Evolutionary conservation across 78 protist species (phyloP), one percentile per base, ranked within the genome.

Genomic region (Polysphondylium violaceum): DNA sequence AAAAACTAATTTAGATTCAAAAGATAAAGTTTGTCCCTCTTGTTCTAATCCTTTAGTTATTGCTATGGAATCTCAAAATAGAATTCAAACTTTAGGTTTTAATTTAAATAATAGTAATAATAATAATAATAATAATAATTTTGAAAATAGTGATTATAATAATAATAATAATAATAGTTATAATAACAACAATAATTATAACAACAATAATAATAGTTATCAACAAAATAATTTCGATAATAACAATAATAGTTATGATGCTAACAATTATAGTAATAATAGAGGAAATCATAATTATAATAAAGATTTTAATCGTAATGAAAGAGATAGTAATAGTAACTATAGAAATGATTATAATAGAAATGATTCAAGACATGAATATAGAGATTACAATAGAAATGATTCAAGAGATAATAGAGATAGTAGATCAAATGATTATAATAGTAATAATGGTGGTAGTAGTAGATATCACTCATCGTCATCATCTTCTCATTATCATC

Each of bases 341-440:
- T n/a, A 33, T 7, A 33, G 51, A 14, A 11, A 11, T 33, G 68
- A n/a, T 73, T 35, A 56, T n/a, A 63, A 56, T 35, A n/a, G 36
- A 35, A 55, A 33, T 56, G 63, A 56, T 12, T 27, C n/a, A 17
- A 33, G 51, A 56, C n/a, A 53, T 23, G 9, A 33, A 19, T 23
- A 53, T 16, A 9, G 9, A 3, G 14, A 19, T 5, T 4, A 29
- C 16, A 33, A 23, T 8, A 44, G 76, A 11, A 40, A 33, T 56
- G 21, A 73, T 23, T 35, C n/a, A 56, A 53, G 63, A 6, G 61
- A 31, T 12, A 8, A 35, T 72, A 72, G 78, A 43, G 78, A 50
- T 41, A 31, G 35, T n/a, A 53, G 40, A 55, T 50, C 33, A 7
- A 72, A 33, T 6, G 58, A 25, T 50, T 16, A 40, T 27, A 21